Base-by-base conservation (phyloP, 2,329 filamentous ascomycete genomes). In the Helotiales sp. region DNA sequence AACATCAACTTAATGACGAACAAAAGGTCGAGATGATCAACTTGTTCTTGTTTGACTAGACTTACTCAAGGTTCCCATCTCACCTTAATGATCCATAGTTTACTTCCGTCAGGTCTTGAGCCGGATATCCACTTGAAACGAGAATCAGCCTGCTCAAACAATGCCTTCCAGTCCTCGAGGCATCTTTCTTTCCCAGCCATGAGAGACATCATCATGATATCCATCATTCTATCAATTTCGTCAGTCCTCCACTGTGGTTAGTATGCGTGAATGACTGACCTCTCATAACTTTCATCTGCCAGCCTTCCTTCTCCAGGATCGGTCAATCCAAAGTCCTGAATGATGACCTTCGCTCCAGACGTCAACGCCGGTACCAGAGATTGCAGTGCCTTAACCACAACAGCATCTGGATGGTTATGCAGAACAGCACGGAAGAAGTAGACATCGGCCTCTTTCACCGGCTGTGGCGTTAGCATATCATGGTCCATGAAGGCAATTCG, bases 401-500 rank as follows among this genome's bases (percentile, higher is more conserved):
- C 31, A 10, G 46, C 25, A 25, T 61, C 67, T 8, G 65, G 63
- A 67, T 67, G 71, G 58, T 72, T 69, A 52, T 74, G 69, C 19
- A 72, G 54, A 1, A 72, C 66, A 6, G 58, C 62, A 29, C 71
- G 57, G 15, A 65, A 56, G 40, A 63, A 63, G 44, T 69, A 69
- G 8, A 66, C 69, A n/a, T 71, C 70, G 0, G 76, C 76, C 15
- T 63, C 68, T 17, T 64, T 70, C 3, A 77, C 58, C 0, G 72
- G 72, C 55, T 78, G 75, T 6, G 70, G 66, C 0, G 66, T 70
- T 55, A 78, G 74, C 59, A 76, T 72, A 49, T 77, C 71, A 52
- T 77, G 69, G 2, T 63, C 60, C 51, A 68, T 64, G 36, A 60
- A 62, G 3, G 24, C 31, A 2, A 64, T 49, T 2, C 59, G 54